phyloP scores from a whole-genome alignment of 805 yeast genomes.

The Komagataella pastoris region DNA sequence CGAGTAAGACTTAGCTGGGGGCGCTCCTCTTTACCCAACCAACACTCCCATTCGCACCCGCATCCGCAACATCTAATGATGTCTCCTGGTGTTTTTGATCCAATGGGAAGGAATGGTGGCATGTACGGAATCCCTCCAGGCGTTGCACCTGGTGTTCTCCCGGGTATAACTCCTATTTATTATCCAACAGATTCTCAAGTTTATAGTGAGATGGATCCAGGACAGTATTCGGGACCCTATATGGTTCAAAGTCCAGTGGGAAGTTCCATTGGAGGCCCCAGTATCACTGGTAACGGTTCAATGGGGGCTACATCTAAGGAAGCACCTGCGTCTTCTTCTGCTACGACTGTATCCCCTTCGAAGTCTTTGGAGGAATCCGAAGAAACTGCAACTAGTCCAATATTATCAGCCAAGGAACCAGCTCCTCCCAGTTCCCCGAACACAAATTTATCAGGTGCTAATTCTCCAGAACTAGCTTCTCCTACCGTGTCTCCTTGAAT shows the following conservation, averaged over 20 bases:
- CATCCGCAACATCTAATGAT: conserved; percentile 6
- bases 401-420: not conserved
- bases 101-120: conserved; percentile 6
- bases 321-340: not conserved
- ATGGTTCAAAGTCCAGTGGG: not conserved
- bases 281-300: not conserved
- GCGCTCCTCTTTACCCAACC: conserved; percentile 20
- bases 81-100: conserved; percentile 6
- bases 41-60: conserved; percentile 4
- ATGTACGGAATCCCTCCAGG: conserved; percentile 4
- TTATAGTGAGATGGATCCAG: not conserved
- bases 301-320: not conserved
- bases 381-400: not conserved
- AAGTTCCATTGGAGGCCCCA: not conserved
- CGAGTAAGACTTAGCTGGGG: conserved; percentile 73
- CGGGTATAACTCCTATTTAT: conserved; percentile 4
- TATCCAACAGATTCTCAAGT: conserved; percentile 2
- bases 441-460: not conserved
- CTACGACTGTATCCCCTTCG: not conserved
- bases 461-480: not conserved
- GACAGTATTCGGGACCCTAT: not conserved
- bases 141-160: conserved; percentile 4
- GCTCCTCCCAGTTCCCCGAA: not conserved
- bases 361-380: not conserved
- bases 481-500: not conserved